Evolutionary conservation across 306 rosid species (phyloP), one percentile per base, ranked within the genome.

Genomic region (Cicer yamashitae): DNA sequence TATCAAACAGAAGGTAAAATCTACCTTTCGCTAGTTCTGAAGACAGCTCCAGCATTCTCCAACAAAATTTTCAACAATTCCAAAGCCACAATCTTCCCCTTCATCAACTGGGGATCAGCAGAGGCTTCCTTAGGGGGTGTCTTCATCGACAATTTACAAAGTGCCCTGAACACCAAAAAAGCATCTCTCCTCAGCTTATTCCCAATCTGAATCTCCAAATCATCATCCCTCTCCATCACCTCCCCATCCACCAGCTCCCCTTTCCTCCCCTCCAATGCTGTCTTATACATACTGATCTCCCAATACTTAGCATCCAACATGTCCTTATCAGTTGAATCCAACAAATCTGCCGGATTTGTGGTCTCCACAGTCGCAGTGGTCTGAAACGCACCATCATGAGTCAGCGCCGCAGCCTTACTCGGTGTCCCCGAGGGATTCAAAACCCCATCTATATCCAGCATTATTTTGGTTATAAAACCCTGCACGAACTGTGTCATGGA

Each of bases 261-360:
- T 52, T 96, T 96, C 84, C 99, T 85, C 4, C 92, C 99, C 65
- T 96, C 99, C 92, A 96, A 85, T 0, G 99, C 99, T 7, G 98
- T 89, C 88, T 96, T 96, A 7, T 96, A 96, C 99, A 96, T 96
- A 71, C 99, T 96, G 76, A 96, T 96, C 82, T 96, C 99, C 99
- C 99, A 96, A 67, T 96, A 96, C 82, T 96, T 96, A 0, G 99
- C 99, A 83, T 96, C 99, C 88, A 96, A 72, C 99, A 96, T 96
- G 77, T 96, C 99, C 82, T 96, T 90, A 48, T 96, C 99, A 14
- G 92, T 96, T 3, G 99, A 96, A 80, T 96, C 99, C 87, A 96
- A 76, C 87, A 96, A 89, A 77, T 96, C 99, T 4, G 99, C 90
- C 1, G 99, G 96, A 72, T 96, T 96, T 0, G 98, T 89, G 4